phyloP scores from a whole-genome alignment of 2,329 filamentous ascomycete genomes.

The Pseudopyricularia javanii region DNA sequence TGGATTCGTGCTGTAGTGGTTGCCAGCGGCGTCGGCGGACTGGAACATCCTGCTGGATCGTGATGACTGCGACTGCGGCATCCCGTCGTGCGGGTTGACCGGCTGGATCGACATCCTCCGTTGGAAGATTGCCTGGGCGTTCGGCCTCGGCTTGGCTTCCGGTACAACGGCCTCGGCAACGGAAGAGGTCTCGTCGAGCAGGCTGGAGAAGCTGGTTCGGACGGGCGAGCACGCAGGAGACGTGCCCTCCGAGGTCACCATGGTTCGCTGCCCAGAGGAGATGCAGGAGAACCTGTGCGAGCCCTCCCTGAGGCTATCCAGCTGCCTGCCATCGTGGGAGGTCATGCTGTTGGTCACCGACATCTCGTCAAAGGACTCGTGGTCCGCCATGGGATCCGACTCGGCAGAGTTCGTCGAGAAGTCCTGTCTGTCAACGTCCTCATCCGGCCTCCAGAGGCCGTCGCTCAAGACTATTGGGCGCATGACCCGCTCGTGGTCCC shows the following conservation, averaged over 20 bases:
- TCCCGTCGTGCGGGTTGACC: slow-evolving; percentile 28
- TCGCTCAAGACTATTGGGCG: slow-evolving; percentile 13
- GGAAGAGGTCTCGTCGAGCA: slow-evolving; percentile 17
- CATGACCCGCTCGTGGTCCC: slow-evolving; percentile 34
- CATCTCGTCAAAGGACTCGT: slow-evolving; percentile 36
- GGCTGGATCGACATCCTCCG: slow-evolving; percentile 40
- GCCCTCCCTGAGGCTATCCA: slow-evolving; percentile 45
- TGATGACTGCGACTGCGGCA: slow-evolving; percentile 11
- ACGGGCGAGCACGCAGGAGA: slow-evolving; percentile 40
- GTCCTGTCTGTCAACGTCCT: slow-evolving; percentile 6
- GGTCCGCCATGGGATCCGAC: slow-evolving; percentile 15
- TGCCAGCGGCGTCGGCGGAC: background rate
- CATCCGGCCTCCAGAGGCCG: background rate
- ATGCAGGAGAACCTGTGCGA: slow-evolving; percentile 45
- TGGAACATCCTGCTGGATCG: slow-evolving; percentile 11
- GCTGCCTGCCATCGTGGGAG: slow-evolving; percentile 45
- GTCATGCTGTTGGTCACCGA: slow-evolving; percentile 44
- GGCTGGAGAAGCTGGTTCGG: slow-evolving; percentile 34
- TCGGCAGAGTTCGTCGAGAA: slow-evolving; percentile 7
- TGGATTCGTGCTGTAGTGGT: background rate
- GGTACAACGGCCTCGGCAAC: background rate
- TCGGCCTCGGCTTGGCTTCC: slow-evolving; percentile 34
- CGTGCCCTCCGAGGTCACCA: slow-evolving; percentile 45
- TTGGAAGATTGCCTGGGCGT: slow-evolving; percentile 36
- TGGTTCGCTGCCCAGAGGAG: slow-evolving; percentile 48